Conservation (phyloP, 192 early-diverging fungal genomes). For the Helicostylum pulchrum region DNA sequence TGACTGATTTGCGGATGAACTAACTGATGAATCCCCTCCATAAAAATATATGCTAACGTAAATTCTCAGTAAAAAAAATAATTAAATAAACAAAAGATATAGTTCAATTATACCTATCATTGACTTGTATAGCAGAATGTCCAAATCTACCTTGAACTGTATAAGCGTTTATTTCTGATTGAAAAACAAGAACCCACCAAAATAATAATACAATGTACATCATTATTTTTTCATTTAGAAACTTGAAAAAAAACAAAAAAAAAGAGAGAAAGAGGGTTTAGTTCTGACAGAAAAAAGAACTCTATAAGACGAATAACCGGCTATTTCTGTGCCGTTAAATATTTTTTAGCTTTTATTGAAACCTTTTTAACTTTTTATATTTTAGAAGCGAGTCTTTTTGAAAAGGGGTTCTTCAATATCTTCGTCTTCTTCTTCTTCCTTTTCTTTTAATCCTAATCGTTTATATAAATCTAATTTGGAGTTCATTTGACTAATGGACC, state of each 20-base stretch:
- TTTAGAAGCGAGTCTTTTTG: too few species aligned
- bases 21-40: conserved; percentile 29
- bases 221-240: background rate
- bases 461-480: background rate
- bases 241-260: background rate
- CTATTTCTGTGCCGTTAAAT: background rate
- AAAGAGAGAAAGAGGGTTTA: background rate
- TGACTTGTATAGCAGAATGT: conserved; percentile 21
- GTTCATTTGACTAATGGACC: background rate
- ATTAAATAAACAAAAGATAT: background rate
- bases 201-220: background rate
- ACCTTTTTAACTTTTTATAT: too few species aligned
- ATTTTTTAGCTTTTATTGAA: too few species aligned
- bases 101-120: conserved; percentile 16
- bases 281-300: too few species aligned
- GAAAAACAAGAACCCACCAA: background rate
- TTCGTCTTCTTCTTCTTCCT: background rate
- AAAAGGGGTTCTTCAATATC: too few species aligned
- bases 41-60: conserved; percentile 29
- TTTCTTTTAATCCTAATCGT: background rate
- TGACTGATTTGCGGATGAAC: conserved; percentile 16
- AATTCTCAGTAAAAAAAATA: background rate
- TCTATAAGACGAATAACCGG: background rate
- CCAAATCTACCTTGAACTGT: conserved; percentile 22
- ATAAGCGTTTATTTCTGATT: conserved; percentile 13